Evolutionary conservation across 441 rosid genomes (phyloP), one percentile per base, ranked within the genome.

Genomic region (Syzygium syzygioides): DNA sequence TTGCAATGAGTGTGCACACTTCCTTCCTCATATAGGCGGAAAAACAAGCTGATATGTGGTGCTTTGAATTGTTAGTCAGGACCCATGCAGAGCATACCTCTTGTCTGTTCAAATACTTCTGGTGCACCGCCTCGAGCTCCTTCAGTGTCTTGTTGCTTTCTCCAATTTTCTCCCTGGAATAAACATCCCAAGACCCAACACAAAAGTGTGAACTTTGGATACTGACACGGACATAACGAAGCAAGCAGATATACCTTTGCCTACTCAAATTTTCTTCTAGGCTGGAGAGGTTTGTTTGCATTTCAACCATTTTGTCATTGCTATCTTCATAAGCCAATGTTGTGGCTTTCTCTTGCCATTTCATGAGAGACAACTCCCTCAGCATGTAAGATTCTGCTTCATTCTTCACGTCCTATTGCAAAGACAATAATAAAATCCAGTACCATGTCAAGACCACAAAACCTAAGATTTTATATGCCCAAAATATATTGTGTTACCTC

Each of bases 321-420:
- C 94, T 94, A 90, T 98, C 98, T 89, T 95, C 98, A 92, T 86
- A 89, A 87, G 98, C 98, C 94, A 96, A 92, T 90, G 91, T 93
- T 62, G 98, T 91, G 91, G 97, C 98, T 92, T 96, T 95, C 92
- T 97, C 99, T 94, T 95, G 98, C 99, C 99, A 98, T 92, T 96
- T 98, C 90, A 98, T 91, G 86, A 93, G 91, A 62, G 97, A 93
- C 87, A 97, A 92, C 93, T 97, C 99, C 93, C 95, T 95, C 89
- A 98, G 94, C 99, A 98, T 97, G 93, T 93, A 98, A 28, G 94
- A 93, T 94, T 98, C 99, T 41, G 99, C 99, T 91, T 98, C 99
- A 90, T 97, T 96, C 92, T 96, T 97, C 89, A 95, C 98, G 88
- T 93, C 95, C 99, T 98, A 88, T 93, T 90, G 86, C 89, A 93